Evolutionary conservation across 352 stramenopile species (phyloP), one percentile per base, ranked within the genome.

Genomic region (Phytophthora constricta): DNA sequence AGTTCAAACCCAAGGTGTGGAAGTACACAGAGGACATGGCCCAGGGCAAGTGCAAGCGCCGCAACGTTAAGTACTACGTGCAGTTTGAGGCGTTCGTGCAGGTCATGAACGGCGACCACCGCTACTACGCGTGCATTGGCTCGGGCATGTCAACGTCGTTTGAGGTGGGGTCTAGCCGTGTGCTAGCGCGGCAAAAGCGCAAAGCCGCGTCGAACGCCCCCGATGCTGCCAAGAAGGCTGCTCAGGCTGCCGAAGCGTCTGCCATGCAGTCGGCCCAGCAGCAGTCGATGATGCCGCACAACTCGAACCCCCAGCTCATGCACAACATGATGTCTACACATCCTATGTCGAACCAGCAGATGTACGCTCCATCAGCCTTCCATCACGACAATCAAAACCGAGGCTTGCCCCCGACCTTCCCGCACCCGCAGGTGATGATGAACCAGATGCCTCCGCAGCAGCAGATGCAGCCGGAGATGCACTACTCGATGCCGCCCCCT

Each of bases 1-100:
- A 93, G 71, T 95, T 95, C 73, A 95, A 95, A 74, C 87, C 87
- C 20, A 95, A 95, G 70, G 87, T 95, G 2, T 95, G 87, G 87
- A 95, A 95, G 70, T 95, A 95, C 82, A 90, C 73, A 46, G 87
- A 95, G 28, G 87, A 95, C 58, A 93, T 95, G 87, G 76, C 85
- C n/a, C 87, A 92, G 51, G 87, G 85, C 77, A 93, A 93, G 72
- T 94, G 86, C 77, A 95, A 95, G 65, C 86, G 87, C 42, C 85
- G 85, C 65, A 95, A 93, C 65, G 85, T 95, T 65, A 91, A 91
- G 76, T 95, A 93, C 70, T 95, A 95, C 61, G 85, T 95, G 55
- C 87, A 95, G 71, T 95, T 95, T 48, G 87, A 95, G 64, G 87
- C 87, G 1, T 95, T 93, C 49, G 80, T 95, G 51, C 81, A 88